Evolutionary conservation across 768 basidiomycete species (phyloP), one percentile per base, ranked within the genome.

Genomic region (Tephrocybe sp.): DNA sequence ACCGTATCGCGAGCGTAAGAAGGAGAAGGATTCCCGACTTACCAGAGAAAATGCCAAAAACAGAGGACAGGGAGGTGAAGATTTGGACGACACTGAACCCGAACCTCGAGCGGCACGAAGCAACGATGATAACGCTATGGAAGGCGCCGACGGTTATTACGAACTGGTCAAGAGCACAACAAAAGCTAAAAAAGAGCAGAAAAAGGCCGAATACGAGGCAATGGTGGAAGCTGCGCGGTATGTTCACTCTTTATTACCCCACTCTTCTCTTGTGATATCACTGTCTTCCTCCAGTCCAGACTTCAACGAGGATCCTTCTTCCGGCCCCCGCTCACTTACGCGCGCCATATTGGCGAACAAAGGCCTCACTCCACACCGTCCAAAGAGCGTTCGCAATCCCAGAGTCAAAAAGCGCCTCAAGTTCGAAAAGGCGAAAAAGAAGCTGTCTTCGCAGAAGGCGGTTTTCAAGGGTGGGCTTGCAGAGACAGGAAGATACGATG

Each of bases 391-490:
- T 30, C 91, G 95, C 57, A 99, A 99, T 72, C 95, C 96, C 34
- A 84, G 97, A 53, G 94, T 98, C 69, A 98, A 98, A 82, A 99
- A 99, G 68, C 82, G 92, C 27, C 79, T 87, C 69, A 87, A 79
- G 63, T 98, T 87, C 76, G 95, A 95, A 62, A 88, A 97, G 71
- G 96, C 95, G 55, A 91, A 96, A 77, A 93, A 89, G 73, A 92
- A 87, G 70, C 73, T 98, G 12, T 71, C 86, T 24, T 93, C 89
- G 19, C 92, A 94, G 68, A 89, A 91, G 67, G 84, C 94, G 15
- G 78, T 94, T n/a, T 98, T 84, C 81, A 95, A 88, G 65, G 92
- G 93, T 46, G 94, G 94, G 31, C 65, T 87, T 47, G 79, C 78
- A 12, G 82, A 82, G 49, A 74, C 78, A 35, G 84, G 80, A 12